Percentiles rank a stretch among this genome's conserved stretches.
phyloP scores from a whole-genome alignment of 2,329 filamentous ascomycete genomes.

The Gaeumannomyces sp. region DNA sequence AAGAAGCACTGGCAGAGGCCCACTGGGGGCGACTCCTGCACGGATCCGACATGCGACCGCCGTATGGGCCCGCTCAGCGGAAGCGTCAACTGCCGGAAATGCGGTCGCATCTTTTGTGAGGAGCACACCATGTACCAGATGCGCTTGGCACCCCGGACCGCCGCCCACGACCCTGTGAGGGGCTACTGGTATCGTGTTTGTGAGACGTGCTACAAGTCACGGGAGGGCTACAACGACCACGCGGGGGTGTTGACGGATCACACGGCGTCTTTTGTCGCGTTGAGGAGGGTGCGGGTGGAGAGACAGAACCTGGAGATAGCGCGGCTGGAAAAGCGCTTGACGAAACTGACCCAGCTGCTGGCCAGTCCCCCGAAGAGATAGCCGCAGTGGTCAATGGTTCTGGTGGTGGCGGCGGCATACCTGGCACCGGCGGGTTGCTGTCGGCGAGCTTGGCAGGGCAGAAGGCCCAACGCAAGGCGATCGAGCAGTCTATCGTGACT shows the following conservation, averaged over 20 bases:
- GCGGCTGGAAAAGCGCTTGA: constrained; percentile 83
- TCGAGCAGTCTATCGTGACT: constrained; percentile 88
- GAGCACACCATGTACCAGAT: constrained; percentile 99
- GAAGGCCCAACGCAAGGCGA: constrained; percentile 67
- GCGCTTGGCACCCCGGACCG: constrained; percentile 78
- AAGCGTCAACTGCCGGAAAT: constrained; percentile 88
- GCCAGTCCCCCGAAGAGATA: constrained; percentile 64
- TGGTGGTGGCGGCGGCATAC: constrained; percentile 27
- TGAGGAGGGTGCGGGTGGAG: constrained; percentile 74
- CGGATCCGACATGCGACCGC: constrained; percentile 80
- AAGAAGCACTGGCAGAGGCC: constrained; percentile 82
- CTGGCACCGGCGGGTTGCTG: constrained; percentile 22
- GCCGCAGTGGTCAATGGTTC: constrained; percentile 31
- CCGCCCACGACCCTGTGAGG: constrained; percentile 80
- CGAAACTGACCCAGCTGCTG: constrained; percentile 79
- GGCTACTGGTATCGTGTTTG: constrained; percentile 94
- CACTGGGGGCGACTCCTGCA: constrained; percentile 69
- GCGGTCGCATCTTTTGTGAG: constrained; percentile 90
- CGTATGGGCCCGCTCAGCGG: constrained; percentile 73
- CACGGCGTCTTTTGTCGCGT: constrained; percentile 60
- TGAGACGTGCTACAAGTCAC: constrained; percentile 98
- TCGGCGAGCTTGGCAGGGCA: constrained; percentile 58
- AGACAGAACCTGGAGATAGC: constrained; percentile 83
- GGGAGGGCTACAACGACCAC: constrained; percentile 92
- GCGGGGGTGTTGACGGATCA: constrained; percentile 66